These are phyloP conservation scores for Botrytis paeoniae DNA, from an alignment of 2,329 filamentous ascomycete species.

Conservation along the genomic window DNA sequence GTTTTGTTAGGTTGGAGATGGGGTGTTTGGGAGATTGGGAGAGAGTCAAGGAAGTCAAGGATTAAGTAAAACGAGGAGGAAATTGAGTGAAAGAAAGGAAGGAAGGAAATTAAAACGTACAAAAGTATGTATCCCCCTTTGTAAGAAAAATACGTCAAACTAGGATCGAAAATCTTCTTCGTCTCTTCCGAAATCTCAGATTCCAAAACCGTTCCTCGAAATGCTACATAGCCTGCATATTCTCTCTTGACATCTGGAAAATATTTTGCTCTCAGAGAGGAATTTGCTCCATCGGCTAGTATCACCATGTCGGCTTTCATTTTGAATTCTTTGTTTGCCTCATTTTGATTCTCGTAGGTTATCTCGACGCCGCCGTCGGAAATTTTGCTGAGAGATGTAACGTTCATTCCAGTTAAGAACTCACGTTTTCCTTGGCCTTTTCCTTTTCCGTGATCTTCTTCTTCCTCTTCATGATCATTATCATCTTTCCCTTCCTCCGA, in stretches of 20 bases:
- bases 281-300: slow-evolving; percentile 29
- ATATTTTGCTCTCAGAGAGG: slow-evolving; percentile 21
- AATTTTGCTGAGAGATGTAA: neutral
- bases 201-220: slow-evolving; percentile 44
- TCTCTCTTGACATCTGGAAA: slow-evolving; percentile 25
- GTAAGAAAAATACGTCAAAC: slow-evolving; percentile 44
- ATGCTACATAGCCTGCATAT: slow-evolving; percentile 30
- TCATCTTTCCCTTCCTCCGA: neutral
- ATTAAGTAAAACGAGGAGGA: neutral
- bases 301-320: slow-evolving; percentile 25
- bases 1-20: neutral
- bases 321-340: neutral
- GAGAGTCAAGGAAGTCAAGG: neutral
- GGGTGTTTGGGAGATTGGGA: neutral
- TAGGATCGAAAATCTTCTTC: slow-evolving; percentile 38
- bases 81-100: neutral
- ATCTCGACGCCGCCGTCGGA: slow-evolving; percentile 2
- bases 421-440: neutral
- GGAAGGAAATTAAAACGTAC: neutral
- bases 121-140: slow-evolving; percentile 42
- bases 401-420: neutral
- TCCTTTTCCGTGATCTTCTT: neutral
- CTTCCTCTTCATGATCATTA: neutral
- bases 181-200: slow-evolving; percentile 39
- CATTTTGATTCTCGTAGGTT: slow-evolving; percentile 4